Evolutionary conservation across 2,329 filamentous ascomycete species (phyloP).

Genomic region (Lachnellula hyalina): DNA sequence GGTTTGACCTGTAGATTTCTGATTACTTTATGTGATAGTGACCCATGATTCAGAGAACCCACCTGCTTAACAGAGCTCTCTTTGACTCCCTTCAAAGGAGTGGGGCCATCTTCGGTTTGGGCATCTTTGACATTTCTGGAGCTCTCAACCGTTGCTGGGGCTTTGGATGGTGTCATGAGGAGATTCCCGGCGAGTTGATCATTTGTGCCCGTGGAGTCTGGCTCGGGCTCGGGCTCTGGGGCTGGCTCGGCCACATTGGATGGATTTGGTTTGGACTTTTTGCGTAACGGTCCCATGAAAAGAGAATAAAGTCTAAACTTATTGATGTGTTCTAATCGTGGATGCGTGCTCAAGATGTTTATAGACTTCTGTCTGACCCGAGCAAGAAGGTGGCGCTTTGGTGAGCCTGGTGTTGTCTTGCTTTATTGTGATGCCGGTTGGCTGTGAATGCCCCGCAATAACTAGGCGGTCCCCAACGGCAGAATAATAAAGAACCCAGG

Average conservation of each 20-base stretch:
- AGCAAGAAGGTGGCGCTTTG: neutral
- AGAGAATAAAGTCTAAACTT: neutral
- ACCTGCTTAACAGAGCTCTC: slow-evolving; percentile 12
- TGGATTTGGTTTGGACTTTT: slow-evolving; percentile 18
- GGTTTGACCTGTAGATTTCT: slow-evolving; percentile 18
- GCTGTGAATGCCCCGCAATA: too few relatives aligned
- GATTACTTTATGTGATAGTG: slow-evolving; percentile 2
- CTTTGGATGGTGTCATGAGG: neutral
- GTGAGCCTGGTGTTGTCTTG: too few relatives aligned
- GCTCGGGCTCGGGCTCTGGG: slow-evolving; percentile 1
- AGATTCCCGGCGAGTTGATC: neutral
- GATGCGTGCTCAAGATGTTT: neutral
- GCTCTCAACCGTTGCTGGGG: neutral
- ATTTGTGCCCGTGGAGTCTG: slow-evolving; percentile 2
- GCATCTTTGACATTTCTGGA: slow-evolving; percentile 4
- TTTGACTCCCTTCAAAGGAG: slow-evolving; percentile 11
- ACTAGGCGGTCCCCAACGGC: slow-evolving; percentile 1
- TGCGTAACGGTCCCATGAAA: slow-evolving; percentile 28
- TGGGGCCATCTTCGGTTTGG: slow-evolving; percentile 7
- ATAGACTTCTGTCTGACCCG: neutral
- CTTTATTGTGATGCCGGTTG: too few relatives aligned
- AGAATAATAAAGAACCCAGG: neutral
- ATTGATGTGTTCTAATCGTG: neutral
- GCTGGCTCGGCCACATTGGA: slow-evolving; percentile 17
- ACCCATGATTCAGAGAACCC: neutral